Evolutionary conservation across 306 rosid genomes (phyloP), one percentile per base, ranked within the genome.

Genomic region (Quercus robur): DNA sequence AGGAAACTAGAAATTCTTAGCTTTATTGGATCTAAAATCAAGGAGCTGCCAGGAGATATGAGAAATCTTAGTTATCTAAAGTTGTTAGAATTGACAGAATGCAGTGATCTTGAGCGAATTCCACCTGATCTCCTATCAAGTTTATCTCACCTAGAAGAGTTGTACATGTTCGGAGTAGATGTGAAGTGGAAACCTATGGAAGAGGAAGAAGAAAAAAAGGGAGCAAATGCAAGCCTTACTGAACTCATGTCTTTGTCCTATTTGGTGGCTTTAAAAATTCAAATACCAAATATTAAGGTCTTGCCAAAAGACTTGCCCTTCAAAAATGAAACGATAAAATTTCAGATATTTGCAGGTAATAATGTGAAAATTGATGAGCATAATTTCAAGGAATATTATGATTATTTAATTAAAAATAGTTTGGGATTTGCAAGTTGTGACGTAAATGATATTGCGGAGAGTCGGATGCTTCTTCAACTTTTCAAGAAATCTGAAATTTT

Each of bases 401-500:
- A 26, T 26, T 10, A 46, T 46, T 46, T 46, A 46, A 0, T 46
- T 7, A 11, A 46, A 8, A 11, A 46, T 56, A 3, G 4, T 8
- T 46, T 46, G 52, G 14, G 0, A 46, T 0, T 10, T 46, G 52
- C 1, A 46, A 11, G 6, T 0, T 23, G 18, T 72, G 68, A 33
- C 56, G 5, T 63, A 77, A 26, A 3, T 68, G 58, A 28, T 35
- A 73, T 82, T 6, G 44, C 46, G 20, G n/a, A 13, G 35, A 82
- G 75, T 31, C 33, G 5, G 73, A 61, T 19, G 3, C 51, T 78
- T 69, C 59, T 31, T 68, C 80, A 55, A 2, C 75, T 83, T 19
- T 56, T 83, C 2, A 46, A 51, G 23, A 78, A 21, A 62, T 55
- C 78, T 79, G 78, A 63, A 62, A 31, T 75, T 10, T 80, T 84